A percentile compares a stretch with the other conserved stretches of the same genome.
Evolutionary conservation across 164 flowering plant species (phyloP).

Genomic region (Chimonanthus salicifolius): DNA sequence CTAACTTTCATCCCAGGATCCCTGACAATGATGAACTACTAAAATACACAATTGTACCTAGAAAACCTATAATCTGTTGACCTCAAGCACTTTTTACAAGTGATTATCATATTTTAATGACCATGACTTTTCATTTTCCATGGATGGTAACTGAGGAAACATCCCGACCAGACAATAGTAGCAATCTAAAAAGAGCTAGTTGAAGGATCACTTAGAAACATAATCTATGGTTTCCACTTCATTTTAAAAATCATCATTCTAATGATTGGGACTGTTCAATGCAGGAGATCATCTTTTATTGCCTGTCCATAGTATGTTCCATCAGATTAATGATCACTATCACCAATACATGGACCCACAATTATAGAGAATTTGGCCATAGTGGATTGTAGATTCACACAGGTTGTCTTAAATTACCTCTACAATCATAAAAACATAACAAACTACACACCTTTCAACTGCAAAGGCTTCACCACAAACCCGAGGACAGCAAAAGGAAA

Average conservation of each 20-base stretch:
- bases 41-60: background rate
- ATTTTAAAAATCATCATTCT: too few species aligned
- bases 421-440: background rate
- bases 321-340: background rate
- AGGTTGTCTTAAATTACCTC: background rate
- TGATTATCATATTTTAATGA: background rate
- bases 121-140: background rate
- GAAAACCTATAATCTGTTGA: background rate
- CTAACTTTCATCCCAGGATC: too few species aligned
- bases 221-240: background rate
- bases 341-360: background rate
- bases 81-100: background rate
- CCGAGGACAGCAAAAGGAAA: slow-evolving; percentile 86
- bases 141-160: background rate
- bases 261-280: too few species aligned
- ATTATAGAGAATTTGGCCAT: background rate
- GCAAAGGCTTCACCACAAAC: slow-evolving; percentile 82
- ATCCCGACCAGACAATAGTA: too few species aligned
- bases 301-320: background rate
- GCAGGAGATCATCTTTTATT: too few species aligned
- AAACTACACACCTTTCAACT: slow-evolving; percentile 61
- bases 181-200: background rate
- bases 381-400: background rate
- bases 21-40: too few species aligned
- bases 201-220: background rate